Base-by-base conservation (phyloP, 495 filamentous ascomycete genomes). In the Annulohypoxylon moriforme region DNA sequence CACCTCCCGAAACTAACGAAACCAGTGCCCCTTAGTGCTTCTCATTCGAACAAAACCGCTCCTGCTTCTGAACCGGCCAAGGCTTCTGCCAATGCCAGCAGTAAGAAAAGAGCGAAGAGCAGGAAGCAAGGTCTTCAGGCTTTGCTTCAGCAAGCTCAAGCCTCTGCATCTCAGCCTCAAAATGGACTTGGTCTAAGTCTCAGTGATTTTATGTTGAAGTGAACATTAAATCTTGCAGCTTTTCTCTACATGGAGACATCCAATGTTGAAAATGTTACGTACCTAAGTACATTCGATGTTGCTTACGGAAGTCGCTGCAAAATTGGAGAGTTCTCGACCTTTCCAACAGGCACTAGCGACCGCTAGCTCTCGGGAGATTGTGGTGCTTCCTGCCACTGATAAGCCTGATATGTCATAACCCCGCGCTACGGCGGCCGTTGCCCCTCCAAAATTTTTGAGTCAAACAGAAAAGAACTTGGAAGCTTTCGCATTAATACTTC, bases 111-210 rank as follows among this genome's bases (percentile, higher is more conserved):
- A 56, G 81, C 85, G 11, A 88, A 86, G 73, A 82, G 78, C 55
- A 80, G 83, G 47, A 88, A 88, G 71, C 81, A 83, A 56, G 85
- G 86, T 1, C 78, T 88, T n/a, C 81, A 84, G 68, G 84, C 85
- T 38, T 69, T 88, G 11, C 74, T 88, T 47, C 78, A 81, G 36
- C 83, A 82, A 24, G 77, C 80, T 29, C 81, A 80, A 57, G 70
- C 71, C 10, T 67, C 73, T 59, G 72, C 76, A 4, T 75, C 76
- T 18, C 78, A 75, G 31, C 38, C 71, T 10, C 76, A 81, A 5
- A 68, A 73, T 29, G 81, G 82, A 0, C 80, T 83, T 46, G 85
- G 85, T 5, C 63, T 88, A 25, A 85, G 83, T 60, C 77, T 88
- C 9, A 79, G 81, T 52, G 82, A 85, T 65, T 86, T 88, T 65